Evolutionary conservation across 352 stramenopile species (phyloP), one percentile per base, ranked within the genome.

Genomic region (Phytophthora vignae): DNA sequence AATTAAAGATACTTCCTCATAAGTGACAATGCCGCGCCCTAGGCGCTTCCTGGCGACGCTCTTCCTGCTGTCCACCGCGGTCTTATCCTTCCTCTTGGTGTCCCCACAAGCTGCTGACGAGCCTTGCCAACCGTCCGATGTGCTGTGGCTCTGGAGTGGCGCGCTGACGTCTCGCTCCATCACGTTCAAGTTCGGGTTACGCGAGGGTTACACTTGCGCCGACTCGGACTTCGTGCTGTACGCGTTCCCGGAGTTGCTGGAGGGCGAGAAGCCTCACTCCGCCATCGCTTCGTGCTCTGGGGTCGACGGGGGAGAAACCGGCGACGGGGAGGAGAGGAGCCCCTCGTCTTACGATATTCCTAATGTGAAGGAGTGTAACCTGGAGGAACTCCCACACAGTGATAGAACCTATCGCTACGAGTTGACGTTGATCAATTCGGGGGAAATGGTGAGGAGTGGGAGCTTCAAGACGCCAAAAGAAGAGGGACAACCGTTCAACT

Each of bases 101-200:
- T 31, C 33, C 15, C 4, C 56, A 11, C 53, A 60, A 48, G 67
- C 42, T 17, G 4, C 14, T 2, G 50, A 68, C 44, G 59, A 22
- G 8, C 9, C 49, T 21, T 93, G 85, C 33, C 66, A 75, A 44
- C 67, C 73, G 0, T 76, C 69, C 0, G 85, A 92, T 49, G 84
- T 93, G 56, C 46, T 87, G 33, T 95, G 87, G 87, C 29, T 95
- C 14, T 95, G 87, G 87, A 90, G 82, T 40, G 87, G 87, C 60
- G 85, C 84, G 38, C 69, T 95, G 44, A 85, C 85, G 49, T 80
- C 85, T 46, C 76, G 84, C 31, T 92, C 85, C 3, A 70, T 95
- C 33, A 76, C 56, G n/a, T 92, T 95, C 68, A 91, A 90, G 53
- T 73, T 93, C 50, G 87, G 87, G 40, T 77, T 95, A 67, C 78